phyloP scores from a whole-genome alignment of 805 yeast genomes.

The Cyberlindnera euphorbiiphila region DNA sequence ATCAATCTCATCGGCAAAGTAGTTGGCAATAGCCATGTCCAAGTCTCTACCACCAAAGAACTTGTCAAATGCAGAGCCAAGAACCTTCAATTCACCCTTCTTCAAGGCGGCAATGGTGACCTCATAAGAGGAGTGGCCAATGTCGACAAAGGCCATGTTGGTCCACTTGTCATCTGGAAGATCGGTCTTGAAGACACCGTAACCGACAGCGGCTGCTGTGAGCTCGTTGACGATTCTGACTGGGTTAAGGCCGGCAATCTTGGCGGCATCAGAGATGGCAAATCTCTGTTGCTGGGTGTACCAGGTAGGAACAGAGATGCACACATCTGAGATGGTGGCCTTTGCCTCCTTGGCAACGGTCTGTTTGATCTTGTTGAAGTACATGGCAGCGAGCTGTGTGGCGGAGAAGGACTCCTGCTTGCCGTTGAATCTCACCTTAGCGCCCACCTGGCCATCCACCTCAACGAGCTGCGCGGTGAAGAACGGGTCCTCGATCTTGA shows the following conservation, averaged over 20 bases:
- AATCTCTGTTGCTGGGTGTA: constrained; percentile 96
- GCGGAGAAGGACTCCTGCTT: constrained; percentile 76
- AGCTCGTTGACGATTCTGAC: constrained; percentile 96
- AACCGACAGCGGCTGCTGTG: constrained; percentile 98
- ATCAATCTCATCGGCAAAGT: constrained; percentile 90
- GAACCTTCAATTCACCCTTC: constrained; percentile 92
- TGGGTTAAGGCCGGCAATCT: constrained; percentile 95
- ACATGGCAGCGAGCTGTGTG: constrained; percentile 93
- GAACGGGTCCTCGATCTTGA: constrained; percentile 68
- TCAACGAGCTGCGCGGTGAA: constrained; percentile 70
- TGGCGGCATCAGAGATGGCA: constrained; percentile 92
- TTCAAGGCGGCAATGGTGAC: constrained; percentile 87
- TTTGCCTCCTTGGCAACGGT: constrained; percentile 80
- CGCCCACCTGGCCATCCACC: constrained; percentile 73
- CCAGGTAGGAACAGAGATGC: constrained; percentile 96
- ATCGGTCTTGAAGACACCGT: constrained; percentile 97
- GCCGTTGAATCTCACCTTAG: constrained; percentile 81
- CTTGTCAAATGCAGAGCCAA: constrained; percentile 90
- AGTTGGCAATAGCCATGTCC: constrained; percentile 90
- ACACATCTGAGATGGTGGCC: constrained; percentile 74
- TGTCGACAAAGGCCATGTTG: constrained; percentile 89
- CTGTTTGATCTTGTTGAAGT: constrained; percentile 82
- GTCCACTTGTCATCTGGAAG: constrained; percentile 91
- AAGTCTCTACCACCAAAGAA: constrained; percentile 98
- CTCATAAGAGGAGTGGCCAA: constrained; percentile 95